Conservation (phyloP, 495 filamentous ascomycete genomes). For the Stereocaulon alpinum region DNA sequence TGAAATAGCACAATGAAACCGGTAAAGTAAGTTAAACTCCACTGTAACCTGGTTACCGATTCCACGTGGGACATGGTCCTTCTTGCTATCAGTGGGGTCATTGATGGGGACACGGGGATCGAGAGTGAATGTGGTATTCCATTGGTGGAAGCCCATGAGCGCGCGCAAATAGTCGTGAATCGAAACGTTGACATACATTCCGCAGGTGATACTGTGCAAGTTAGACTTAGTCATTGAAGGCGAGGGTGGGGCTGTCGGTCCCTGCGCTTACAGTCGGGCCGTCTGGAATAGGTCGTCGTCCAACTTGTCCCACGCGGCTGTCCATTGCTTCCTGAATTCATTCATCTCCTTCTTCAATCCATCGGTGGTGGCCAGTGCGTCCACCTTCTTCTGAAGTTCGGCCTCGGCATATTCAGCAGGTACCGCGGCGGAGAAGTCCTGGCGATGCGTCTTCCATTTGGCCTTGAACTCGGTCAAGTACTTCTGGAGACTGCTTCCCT, state of each 20-base stretch:
- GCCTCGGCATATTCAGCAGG: not conserved
- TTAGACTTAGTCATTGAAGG: not conserved
- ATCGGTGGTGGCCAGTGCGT: not conserved
- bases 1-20: slow-evolving; percentile 41
- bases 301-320: slow-evolving; percentile 19
- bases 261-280: slow-evolving; percentile 27
- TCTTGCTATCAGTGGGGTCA: slow-evolving; percentile 7
- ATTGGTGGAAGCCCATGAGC: slow-evolving; percentile 19
- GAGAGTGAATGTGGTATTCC: slow-evolving; percentile 25
- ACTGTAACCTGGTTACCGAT: slow-evolving; percentile 44
- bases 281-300: slow-evolving; percentile 36
- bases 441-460: not conserved
- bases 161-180: slow-evolving; percentile 25
- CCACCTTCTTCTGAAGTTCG: not conserved
- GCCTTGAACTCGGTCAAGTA: not conserved
- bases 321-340: slow-evolving; percentile 1
- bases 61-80: slow-evolving; percentile 23
- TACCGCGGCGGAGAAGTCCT: not conserved
- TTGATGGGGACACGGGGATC: slow-evolving; percentile 25
- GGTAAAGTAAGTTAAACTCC: slow-evolving; percentile 47
- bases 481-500: not conserved
- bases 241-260: too few relatives aligned
- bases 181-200: slow-evolving; percentile 30
- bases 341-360: not conserved
- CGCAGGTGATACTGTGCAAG: slow-evolving; percentile 23